Evolutionary conservation across 2,329 filamentous ascomycete genomes (phyloP).

Genomic region (Epichloe coenophiala): DNA sequence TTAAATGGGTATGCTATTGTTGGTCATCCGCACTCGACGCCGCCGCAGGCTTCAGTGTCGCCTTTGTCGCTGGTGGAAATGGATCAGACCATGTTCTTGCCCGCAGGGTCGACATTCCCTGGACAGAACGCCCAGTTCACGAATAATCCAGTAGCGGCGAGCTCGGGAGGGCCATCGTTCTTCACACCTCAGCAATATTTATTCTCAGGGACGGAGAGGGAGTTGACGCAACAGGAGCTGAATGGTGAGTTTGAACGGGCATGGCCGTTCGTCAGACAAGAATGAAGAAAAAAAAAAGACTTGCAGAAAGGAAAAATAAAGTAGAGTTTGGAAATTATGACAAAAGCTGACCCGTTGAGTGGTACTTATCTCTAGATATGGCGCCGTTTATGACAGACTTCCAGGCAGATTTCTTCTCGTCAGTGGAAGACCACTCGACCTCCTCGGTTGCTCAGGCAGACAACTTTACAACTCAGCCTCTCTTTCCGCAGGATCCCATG

Average conservation of each 20-base stretch:
- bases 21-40: conserved; percentile 16
- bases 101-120: conserved; percentile 20
- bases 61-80: conserved; percentile 27
- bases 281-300: too few relatives aligned
- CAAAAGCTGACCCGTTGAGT: neutral
- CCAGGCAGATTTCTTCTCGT: conserved; percentile 16
- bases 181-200: conserved; percentile 26
- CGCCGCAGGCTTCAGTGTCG: conserved; percentile 23
- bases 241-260: conserved; percentile 13
- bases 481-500: conserved; percentile 20
- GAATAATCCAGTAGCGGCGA: conserved; percentile 11
- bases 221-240: conserved; percentile 15
- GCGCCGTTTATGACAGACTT: conserved; percentile 20
- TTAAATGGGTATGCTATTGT: conserved; percentile 37
- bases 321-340: neutral
- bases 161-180: conserved; percentile 7
- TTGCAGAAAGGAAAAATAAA: too few relatives aligned
- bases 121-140: conserved; percentile 17
- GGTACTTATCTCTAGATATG: conserved; percentile 12
- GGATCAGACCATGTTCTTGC: conserved; percentile 21
- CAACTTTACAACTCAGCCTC: conserved; percentile 23
- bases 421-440: conserved; percentile 11
- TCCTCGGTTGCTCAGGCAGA: conserved; percentile 2
- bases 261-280: neutral
- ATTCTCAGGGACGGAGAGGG: conserved; percentile 19